A percentile compares a stretch with the other conserved stretches of the same genome.
Evolutionary conservation across 2,329 filamentous ascomycete genomes (phyloP).

Genomic region (Talaromyces pinophilus): DNA sequence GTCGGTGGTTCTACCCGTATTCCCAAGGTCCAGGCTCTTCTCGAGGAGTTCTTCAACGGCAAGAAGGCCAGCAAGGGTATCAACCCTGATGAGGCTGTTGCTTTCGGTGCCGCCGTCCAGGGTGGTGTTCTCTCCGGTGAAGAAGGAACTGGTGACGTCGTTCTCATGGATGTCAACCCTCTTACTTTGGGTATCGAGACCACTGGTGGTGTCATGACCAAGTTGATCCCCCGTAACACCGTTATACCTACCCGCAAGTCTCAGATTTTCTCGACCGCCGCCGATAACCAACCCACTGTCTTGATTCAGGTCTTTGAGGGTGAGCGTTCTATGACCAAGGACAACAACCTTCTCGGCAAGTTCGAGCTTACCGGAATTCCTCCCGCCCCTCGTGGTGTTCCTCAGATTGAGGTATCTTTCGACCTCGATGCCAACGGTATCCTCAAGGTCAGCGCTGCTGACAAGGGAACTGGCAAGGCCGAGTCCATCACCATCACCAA

Average conservation of each 20-base stretch:
- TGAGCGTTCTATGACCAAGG: constrained; percentile 90
- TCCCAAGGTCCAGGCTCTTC: constrained; percentile 90
- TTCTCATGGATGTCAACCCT: constrained; percentile 97
- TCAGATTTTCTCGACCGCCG: constrained; percentile 95
- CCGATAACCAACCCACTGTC: constrained; percentile 94
- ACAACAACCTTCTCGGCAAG: constrained; percentile 97
- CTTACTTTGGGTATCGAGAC: constrained; percentile 96
- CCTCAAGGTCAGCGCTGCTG: constrained; percentile 89
- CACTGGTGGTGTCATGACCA: constrained; percentile 96
- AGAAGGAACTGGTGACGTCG: constrained; percentile 73
- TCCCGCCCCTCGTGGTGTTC: constrained; percentile 90
- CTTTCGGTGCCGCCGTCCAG: constrained; percentile 95
- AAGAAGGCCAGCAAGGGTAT: constrained; percentile 99
- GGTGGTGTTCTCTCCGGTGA: constrained; percentile 92
- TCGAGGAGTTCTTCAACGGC: constrained; percentile 92
- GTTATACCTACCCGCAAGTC: constrained; percentile 94
- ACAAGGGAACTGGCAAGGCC: constrained; percentile 97
- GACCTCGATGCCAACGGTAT: constrained; percentile 99
- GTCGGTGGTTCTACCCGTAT: constrained; percentile 99
- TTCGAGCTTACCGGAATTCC: constrained; percentile 97
- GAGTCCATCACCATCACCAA: constrained; percentile 99
- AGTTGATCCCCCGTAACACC: constrained; percentile 92
- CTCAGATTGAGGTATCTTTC: constrained; percentile 97
- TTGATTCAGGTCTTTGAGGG: constrained; percentile 95
- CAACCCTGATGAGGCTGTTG: constrained; percentile 98